Conservation (phyloP, 1,139 yeast genomes). For the Saccharomyces hybrid region DNA sequence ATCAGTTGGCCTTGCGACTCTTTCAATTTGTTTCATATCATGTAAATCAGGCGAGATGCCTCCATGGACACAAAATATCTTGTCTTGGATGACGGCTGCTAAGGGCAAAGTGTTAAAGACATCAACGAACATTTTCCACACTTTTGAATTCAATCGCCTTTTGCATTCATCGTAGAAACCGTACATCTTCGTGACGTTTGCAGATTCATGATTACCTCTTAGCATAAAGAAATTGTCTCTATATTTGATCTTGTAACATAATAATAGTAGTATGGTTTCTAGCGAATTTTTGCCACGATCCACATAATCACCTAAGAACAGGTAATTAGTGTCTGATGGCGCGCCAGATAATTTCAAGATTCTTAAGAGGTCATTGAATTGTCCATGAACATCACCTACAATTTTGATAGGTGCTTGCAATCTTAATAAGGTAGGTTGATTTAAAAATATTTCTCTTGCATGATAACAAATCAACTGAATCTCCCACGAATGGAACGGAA, state of each 20-base stretch:
- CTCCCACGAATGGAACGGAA: constrained; percentile 42
- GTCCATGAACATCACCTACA: constrained; percentile 87
- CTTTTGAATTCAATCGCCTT: constrained; percentile 52
- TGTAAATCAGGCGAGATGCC: constrained; percentile 74
- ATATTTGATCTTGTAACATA: constrained; percentile 71
- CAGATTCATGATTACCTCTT: constrained; percentile 82
- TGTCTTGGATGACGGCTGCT: constrained; percentile 80
- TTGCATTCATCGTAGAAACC: constrained; percentile 89
- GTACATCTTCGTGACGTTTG: constrained; percentile 74
- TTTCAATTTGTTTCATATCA: constrained; percentile 58
- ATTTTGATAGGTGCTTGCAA: constrained; percentile 79
- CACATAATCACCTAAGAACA: constrained; percentile 79
- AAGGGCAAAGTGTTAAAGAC: constrained; percentile 81
- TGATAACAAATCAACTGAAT: constrained; percentile 57
- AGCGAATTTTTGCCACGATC: constrained; percentile 80
- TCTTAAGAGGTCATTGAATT: constrained; percentile 65
- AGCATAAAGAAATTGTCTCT: constrained; percentile 79
- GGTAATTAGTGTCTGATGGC: constrained; percentile 72
- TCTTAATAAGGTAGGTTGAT: constrained; percentile 70
- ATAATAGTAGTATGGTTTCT: constrained; percentile 64
- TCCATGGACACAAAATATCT: constrained; percentile 84
- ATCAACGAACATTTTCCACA: constrained; percentile 74
- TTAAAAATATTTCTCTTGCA: constrained; percentile 61
- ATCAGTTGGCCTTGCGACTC: constrained; percentile 75
- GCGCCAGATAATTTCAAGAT: constrained; percentile 71